phyloP scores from a whole-genome alignment of 2,329 filamentous ascomycete genomes.

The Venturiaceae sp. region DNA sequence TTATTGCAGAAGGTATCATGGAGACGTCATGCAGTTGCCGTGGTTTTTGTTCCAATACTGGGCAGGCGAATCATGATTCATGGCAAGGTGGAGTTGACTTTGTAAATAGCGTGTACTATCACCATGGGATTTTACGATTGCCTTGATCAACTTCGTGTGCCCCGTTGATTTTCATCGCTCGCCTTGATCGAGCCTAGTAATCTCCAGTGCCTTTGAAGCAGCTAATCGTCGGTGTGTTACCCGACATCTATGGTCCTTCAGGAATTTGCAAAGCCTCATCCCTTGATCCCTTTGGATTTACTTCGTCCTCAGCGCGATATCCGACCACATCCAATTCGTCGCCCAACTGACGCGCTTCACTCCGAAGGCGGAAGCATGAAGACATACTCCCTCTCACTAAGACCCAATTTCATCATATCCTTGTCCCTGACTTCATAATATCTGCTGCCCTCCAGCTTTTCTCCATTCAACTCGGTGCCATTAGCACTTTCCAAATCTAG shows the following conservation, averaged over 20 bases:
- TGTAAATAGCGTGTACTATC: background rate
- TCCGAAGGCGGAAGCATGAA: conserved; percentile 59
- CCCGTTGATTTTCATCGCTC: background rate
- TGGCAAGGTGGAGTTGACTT: background rate
- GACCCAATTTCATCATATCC: conserved; percentile 81
- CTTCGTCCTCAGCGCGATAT: background rate
- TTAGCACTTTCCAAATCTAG: conserved; percentile 93
- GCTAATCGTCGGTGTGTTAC: background rate
- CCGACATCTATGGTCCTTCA: background rate
- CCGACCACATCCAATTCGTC: background rate
- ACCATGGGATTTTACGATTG: background rate
- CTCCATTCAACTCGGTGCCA: conserved; percentile 74
- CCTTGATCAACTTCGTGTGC: background rate
- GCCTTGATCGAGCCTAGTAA: too few species aligned
- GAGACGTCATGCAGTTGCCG: background rate
- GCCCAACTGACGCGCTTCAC: background rate
- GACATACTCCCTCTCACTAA: conserved; percentile 90
- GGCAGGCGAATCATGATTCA: background rate
- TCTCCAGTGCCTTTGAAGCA: too few species aligned
- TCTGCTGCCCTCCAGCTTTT: conserved; percentile 60
- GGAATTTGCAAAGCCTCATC: background rate
- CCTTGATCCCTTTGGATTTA: background rate
- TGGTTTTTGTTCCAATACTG: background rate
- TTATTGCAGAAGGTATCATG: background rate
- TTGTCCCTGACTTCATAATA: conserved; percentile 83